Conservation (phyloP, 2,329 filamentous ascomycete species). For the Paraphaeosphaeria minitans region DNA sequence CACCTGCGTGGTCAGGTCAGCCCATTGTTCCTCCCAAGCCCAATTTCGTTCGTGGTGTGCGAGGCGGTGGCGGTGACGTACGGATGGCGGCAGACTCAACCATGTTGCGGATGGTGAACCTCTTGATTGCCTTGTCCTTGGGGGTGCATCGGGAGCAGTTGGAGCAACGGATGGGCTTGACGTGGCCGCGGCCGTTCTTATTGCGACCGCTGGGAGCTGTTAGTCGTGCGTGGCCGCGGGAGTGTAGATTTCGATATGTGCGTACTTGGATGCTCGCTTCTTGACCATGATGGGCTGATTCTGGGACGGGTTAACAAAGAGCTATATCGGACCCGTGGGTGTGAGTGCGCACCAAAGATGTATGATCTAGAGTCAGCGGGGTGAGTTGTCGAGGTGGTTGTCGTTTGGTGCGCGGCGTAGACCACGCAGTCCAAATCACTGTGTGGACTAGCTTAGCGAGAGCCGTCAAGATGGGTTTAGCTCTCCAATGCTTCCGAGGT, state of each 20-base stretch:
- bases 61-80: conserved; percentile 70
- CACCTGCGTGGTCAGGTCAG: conserved; percentile 66
- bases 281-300: conserved; percentile 72
- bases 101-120: conserved; percentile 99
- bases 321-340: conserved; percentile 4
- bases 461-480: no score
- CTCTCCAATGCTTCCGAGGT: conserved; percentile 14
- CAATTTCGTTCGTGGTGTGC: conserved; percentile 11
- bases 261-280: conserved; percentile 77
- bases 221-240: conserved; percentile 34
- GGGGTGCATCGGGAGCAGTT: conserved; percentile 83
- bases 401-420: conserved; percentile 24
- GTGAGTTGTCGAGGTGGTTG: conserved; percentile 41
- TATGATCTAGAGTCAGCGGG: conserved; percentile 43
- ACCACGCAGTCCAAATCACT: conserved; percentile 29
- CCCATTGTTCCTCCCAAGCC: conserved; percentile 19
- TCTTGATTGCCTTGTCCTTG: conserved; percentile 99
- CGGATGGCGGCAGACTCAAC: conserved; percentile 99
- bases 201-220: conserved; percentile 79
- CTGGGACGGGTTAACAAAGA: conserved; percentile 33
- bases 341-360: conserved; percentile 42
- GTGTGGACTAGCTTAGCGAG: conserved; percentile 27
- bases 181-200: conserved; percentile 99
- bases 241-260: conserved; percentile 27
- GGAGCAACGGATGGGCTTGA: conserved; percentile 97